Evolutionary conservation across 176 grass and related monocot genomes (phyloP).

Genomic region (Avena sativa): DNA sequence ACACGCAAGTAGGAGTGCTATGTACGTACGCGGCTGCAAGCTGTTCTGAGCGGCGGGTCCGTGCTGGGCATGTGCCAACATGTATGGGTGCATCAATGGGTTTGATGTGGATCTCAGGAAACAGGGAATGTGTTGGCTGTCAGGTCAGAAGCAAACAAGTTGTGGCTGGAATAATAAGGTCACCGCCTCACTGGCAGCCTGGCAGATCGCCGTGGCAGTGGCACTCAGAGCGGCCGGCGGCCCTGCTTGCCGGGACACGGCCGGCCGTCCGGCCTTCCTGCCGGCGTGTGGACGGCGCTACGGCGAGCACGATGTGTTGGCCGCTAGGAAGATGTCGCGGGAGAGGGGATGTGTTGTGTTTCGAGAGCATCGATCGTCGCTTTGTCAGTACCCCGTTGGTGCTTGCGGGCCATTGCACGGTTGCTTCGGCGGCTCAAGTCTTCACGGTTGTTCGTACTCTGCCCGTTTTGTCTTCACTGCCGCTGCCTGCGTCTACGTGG

Average conservation of each 20-base stretch:
- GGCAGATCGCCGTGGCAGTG: neutral
- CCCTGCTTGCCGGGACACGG: neutral
- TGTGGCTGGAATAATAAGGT: constrained; percentile 21
- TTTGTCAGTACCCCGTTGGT: constrained; percentile 10
- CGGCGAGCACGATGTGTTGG: neutral
- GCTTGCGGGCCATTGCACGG: neutral
- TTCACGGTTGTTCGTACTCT: neutral
- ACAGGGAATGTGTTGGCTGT: constrained; percentile 25
- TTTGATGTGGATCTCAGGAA: neutral
- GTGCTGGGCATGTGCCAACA: constrained; percentile 21
- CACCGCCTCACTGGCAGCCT: neutral
- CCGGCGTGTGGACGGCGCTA: neutral
- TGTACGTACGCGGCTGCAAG: constrained; percentile 22
- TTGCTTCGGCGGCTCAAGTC: neutral
- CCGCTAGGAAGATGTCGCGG: constrained; percentile 2
- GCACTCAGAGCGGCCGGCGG: neutral
- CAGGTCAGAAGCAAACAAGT: neutral
- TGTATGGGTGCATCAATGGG: neutral
- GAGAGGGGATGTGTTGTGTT: neutral
- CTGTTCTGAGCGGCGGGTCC: neutral
- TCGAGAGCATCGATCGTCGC: constrained; percentile 40
- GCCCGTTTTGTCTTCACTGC: neutral
- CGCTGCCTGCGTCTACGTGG: neutral
- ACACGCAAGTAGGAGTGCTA: neutral
- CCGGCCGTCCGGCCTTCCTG: neutral